Evolutionary conservation across 306 rosid species (phyloP).

Genomic region (Astragalus glycyphyllos): DNA sequence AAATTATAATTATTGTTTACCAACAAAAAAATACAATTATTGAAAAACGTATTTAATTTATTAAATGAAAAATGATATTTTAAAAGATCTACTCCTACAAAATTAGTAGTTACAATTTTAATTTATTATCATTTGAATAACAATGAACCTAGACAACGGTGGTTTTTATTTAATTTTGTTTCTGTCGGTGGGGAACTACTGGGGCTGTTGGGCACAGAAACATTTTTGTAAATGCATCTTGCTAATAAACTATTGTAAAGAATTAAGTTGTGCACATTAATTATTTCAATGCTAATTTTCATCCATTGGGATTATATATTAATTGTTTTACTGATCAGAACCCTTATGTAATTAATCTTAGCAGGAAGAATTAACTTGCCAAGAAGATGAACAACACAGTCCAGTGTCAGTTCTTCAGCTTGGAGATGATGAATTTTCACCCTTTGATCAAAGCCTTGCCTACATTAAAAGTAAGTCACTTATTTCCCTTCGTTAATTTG

Average conservation of each 20-base stretch:
- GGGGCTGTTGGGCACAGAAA: not conserved
- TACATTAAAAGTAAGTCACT: slow-evolving; percentile 56
- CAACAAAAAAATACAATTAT: not conserved
- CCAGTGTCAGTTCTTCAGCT: slow-evolving; percentile 74
- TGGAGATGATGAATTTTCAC: slow-evolving; percentile 53
- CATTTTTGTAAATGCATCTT: too few species aligned
- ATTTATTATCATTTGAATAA: not conserved
- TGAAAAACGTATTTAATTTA: not conserved
- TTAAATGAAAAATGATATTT: not conserved
- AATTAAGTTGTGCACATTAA: not conserved
- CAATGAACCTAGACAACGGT: not conserved
- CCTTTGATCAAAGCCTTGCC: slow-evolving; percentile 58
- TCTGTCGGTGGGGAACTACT: slow-evolving; percentile 31
- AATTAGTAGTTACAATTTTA: not conserved
- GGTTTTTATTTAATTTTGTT: not conserved
- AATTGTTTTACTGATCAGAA: slow-evolving; percentile 21
- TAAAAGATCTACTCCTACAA: not conserved
- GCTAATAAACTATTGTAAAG: not conserved
- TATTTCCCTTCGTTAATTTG: too few species aligned
- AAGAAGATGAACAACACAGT: slow-evolving; percentile 63
- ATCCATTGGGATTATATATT: too few species aligned
- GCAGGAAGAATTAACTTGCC: slow-evolving; percentile 42
- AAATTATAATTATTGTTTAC: not conserved
- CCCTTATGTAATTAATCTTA: not conserved
- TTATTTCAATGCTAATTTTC: slow-evolving; percentile 24